These are phyloP conservation scores for Flagelloscypha sp. DNA, from an alignment of 768 basidiomycete genomes.

Conservation along the genomic window DNA sequence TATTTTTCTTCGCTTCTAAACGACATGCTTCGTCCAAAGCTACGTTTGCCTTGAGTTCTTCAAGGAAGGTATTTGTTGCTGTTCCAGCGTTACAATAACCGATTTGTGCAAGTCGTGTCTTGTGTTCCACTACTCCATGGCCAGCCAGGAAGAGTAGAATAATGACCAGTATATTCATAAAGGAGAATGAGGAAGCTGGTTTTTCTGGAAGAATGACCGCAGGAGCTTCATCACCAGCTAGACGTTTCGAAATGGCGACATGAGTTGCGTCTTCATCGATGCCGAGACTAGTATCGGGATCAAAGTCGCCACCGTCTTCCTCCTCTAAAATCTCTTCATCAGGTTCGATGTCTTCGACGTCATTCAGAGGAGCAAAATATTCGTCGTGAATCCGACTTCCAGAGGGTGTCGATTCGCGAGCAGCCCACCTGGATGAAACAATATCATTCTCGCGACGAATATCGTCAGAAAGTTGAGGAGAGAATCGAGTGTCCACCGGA, in stretches of 20 bases:
- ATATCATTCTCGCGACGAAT: no score
- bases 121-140: constrained; percentile 41
- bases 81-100: constrained; percentile 70
- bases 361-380: no score
- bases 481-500: no score
- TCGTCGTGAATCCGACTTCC: no score
- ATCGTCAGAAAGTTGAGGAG: no score
- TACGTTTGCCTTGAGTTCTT: constrained; percentile 35
- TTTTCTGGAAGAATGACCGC: constrained; percentile 8
- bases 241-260: constrained; percentile 27
- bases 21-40: constrained; percentile 47
- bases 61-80: constrained; percentile 50
- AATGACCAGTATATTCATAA: constrained; percentile 37
- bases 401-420: no score
- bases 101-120: constrained; percentile 57
- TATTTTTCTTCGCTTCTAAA: constrained; percentile 46
- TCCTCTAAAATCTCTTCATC: no score
- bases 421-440: no score
- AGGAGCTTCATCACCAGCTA: constrained; percentile 24
- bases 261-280: constrained; percentile 15
- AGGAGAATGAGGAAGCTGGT: constrained; percentile 1
- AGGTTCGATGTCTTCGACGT: no score
- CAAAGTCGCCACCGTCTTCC: constrained; percentile 17
- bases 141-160: constrained; percentile 25
- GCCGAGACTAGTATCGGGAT: constrained; percentile 5